Conservation (phyloP, 257 asterid genomes). For the Catharanthus roseus region DNA sequence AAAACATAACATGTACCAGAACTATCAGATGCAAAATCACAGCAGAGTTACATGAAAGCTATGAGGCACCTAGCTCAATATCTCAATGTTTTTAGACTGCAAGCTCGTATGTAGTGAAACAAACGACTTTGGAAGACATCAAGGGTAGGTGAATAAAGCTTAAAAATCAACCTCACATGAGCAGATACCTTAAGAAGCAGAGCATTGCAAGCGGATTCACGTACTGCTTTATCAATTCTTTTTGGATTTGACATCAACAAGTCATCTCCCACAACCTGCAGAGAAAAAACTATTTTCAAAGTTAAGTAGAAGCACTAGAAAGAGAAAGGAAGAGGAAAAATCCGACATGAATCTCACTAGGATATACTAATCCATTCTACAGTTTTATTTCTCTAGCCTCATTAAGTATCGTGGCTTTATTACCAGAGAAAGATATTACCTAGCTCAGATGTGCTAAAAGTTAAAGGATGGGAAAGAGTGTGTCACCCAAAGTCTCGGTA, state of each 20-base stretch:
- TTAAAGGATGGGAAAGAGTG: background rate
- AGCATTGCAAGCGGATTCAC: constrained; percentile 80
- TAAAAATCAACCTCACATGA: constrained; percentile 16
- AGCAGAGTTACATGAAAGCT: background rate
- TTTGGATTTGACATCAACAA: constrained; percentile 82
- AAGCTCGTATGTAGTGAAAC: background rate
- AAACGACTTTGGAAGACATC: background rate
- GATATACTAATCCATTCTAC: background rate
- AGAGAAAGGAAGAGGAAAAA: background rate
- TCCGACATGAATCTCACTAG: background rate
- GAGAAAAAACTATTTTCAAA: background rate
- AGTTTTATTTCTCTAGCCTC: background rate
- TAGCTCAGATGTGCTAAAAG: background rate
- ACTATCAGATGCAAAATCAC: background rate
- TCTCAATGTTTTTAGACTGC: background rate
- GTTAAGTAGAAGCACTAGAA: background rate
- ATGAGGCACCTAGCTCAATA: background rate
- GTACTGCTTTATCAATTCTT: constrained; percentile 84
- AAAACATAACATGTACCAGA: background rate
- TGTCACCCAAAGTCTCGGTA: background rate
- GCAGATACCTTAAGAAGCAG: constrained; percentile 75
- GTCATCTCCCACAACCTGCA: constrained; percentile 92
- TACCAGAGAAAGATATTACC: background rate
- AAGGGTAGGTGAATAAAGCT: background rate
- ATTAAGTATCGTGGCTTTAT: background rate